Evolutionary conservation across 257 asterid species (phyloP).

Genomic region (Ilex asprella): DNA sequence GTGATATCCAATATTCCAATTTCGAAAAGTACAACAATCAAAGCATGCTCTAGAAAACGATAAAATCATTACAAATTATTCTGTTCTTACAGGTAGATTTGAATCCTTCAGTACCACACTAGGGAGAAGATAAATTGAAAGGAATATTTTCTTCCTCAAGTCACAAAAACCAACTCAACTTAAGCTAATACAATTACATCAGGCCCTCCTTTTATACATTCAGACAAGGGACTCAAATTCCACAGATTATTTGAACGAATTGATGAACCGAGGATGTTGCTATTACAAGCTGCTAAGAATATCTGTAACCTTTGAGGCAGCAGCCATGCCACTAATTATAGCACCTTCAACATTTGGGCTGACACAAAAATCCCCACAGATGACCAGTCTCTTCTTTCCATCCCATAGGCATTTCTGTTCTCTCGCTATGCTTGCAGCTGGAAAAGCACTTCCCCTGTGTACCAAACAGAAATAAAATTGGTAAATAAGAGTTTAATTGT

Average conservation of each 20-base stretch:
- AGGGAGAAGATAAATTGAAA: too few species aligned
- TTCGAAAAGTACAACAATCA: too few species aligned
- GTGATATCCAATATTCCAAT: too few species aligned
- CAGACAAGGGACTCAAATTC: not conserved
- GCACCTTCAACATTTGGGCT: conserved; percentile 86
- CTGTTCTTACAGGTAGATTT: too few species aligned
- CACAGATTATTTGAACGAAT: not conserved
- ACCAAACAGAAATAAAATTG: not conserved
- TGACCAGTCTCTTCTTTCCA: conserved; percentile 52
- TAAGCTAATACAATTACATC: not conserved
- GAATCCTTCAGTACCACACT: too few species aligned
- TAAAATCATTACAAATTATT: too few species aligned
- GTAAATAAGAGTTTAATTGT: too few species aligned
- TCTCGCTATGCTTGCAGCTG: conserved; percentile 47
- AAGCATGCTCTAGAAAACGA: too few species aligned
- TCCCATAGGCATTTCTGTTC: conserved; percentile 80
- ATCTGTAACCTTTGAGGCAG: conserved; percentile 59
- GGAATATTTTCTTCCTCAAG: too few species aligned
- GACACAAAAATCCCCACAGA: conserved; percentile 83
- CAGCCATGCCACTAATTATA: conserved; percentile 71
- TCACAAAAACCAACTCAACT: too few species aligned
- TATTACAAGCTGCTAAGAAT: conserved; percentile 25
- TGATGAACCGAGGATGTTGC: not conserved
- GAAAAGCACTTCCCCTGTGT: conserved; percentile 87
- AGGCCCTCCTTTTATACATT: not conserved